Evolutionary conservation across 1,284 basidiomycete genomes (phyloP), one percentile per base, ranked within the genome.

Genomic region (Ustilago cynodontis): DNA sequence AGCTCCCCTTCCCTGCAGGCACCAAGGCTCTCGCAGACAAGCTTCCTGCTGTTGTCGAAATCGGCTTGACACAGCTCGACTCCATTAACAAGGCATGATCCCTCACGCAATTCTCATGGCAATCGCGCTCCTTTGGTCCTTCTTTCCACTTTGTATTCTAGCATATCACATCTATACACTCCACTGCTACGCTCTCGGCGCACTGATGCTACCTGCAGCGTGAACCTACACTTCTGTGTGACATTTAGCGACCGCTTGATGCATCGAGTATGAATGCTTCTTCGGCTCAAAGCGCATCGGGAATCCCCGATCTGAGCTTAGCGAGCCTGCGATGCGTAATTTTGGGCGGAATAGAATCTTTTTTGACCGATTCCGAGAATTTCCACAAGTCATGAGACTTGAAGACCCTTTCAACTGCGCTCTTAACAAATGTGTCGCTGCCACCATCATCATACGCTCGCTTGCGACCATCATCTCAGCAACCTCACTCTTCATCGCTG

Each of bases 1-100:
- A 91, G 72, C 88, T 99, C 68, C 95, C 96, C 11, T 95, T 96
- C 89, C 96, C 95, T 1, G 94, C 93, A 29, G 95, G 93, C 39
- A 95, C 93, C 13, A 89, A 88, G 64, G 91, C 93, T 85, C 88
- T 96, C 84, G 93, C 93, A 3, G 88, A 88, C 92, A 59, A 74
- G 63, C 80, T 72, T 67, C 86, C 69, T 29, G 81, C 52, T 57
- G 73, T 86, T 39, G 75, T 86, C 35, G 84, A 86, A 59, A 76
- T 81, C 31, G 81, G 78, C 3, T 65, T 74, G 24, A 76, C 72
- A 13, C 72, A 75, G 57, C 72, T 75, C 33, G 43, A 66, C 57
- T 50, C 67, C 24, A 31, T 58, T 39, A 70, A 56, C 63, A 70
- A 75, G 53, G 67, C 63, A 56, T 75, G 41, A 69, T 52, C 16